Evolutionary conservation across 106 monocot species (phyloP).

Genomic region (Dioscorea alata): DNA sequence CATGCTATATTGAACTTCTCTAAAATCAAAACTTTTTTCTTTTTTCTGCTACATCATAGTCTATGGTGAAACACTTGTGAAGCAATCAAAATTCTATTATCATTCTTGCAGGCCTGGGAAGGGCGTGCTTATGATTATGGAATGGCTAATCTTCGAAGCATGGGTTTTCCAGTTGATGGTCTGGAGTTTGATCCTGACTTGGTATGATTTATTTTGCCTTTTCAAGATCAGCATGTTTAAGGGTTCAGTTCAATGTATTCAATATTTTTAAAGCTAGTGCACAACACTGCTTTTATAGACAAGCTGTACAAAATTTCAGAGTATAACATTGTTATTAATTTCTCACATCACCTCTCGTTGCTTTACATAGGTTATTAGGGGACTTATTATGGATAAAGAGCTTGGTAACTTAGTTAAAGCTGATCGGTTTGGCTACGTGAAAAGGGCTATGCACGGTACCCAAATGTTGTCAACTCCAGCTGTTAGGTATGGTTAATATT

Average conservation of each 20-base stretch:
- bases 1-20: not conserved
- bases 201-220: conserved; percentile 36
- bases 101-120: conserved; percentile 78
- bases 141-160: conserved; percentile 80
- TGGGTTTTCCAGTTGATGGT: conserved; percentile 92
- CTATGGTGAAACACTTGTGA: conserved; percentile 8
- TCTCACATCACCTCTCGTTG: not conserved
- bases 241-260: too few species aligned
- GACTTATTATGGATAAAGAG: conserved; percentile 93
- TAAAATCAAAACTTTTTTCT: not conserved
- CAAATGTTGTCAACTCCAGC: conserved; percentile 79
- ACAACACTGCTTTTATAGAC: too few species aligned
- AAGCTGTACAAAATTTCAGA: too few species aligned
- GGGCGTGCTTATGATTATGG: conserved; percentile 98
- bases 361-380: conserved; percentile 75
- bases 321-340: too few species aligned
- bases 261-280: too few species aligned
- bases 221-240: too few species aligned
- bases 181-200: conserved; percentile 87
- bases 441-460: conserved; percentile 96
- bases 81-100: not conserved
- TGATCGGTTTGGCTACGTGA: conserved; percentile 90
- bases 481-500: conserved; percentile 47
- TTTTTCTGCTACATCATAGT: not conserved
- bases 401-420: conserved; percentile 94